A percentile compares a stretch with the other conserved stretches of the same genome.
Evolutionary conservation across 495 filamentous ascomycete species (phyloP).

Genomic region (Penicillium macrosclerotiorum): DNA sequence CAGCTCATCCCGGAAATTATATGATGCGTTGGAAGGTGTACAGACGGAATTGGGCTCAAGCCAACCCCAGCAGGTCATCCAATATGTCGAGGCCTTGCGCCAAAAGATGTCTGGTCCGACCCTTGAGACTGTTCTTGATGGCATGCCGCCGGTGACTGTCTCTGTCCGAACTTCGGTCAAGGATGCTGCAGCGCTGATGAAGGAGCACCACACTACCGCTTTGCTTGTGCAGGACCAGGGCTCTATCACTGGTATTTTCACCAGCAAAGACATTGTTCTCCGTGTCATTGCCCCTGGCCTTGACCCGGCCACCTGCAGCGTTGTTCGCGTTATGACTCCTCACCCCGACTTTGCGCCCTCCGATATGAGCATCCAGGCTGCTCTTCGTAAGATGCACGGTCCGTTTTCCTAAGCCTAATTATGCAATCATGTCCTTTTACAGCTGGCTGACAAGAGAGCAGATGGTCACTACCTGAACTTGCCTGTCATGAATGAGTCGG

Average conservation of each 20-base stretch:
- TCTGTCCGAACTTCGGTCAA: slow-evolving; percentile 93
- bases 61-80: slow-evolving; percentile 97
- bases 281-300: slow-evolving; percentile 96
- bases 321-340: slow-evolving; percentile 97
- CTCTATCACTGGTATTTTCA: slow-evolving; percentile 97
- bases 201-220: slow-evolving; percentile 96
- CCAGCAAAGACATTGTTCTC: slow-evolving; percentile 97
- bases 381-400: slow-evolving; percentile 99
- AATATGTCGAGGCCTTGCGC: slow-evolving; percentile 94
- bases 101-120: slow-evolving; percentile 98
- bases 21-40: slow-evolving; percentile 97
- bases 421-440: neutral
- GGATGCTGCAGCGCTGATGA: slow-evolving; percentile 93
- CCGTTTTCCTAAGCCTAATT: slow-evolving; percentile 27
- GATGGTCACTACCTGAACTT: slow-evolving; percentile 98
- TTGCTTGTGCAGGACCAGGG: slow-evolving; percentile 96
- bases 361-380: slow-evolving; percentile 98
- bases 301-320: slow-evolving; percentile 92
- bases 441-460: slow-evolving; percentile 34
- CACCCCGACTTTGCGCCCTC: slow-evolving; percentile 97
- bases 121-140: slow-evolving; percentile 89
- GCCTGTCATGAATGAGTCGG: slow-evolving; percentile 94
- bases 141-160: slow-evolving; percentile 87
- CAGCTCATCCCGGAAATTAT: slow-evolving; percentile 90
- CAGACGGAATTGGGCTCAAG: slow-evolving; percentile 95